These are phyloP conservation scores for Didymella arachidicola DNA, from an alignment of 2,329 filamentous ascomycete genomes.

Conservation along the genomic window DNA sequence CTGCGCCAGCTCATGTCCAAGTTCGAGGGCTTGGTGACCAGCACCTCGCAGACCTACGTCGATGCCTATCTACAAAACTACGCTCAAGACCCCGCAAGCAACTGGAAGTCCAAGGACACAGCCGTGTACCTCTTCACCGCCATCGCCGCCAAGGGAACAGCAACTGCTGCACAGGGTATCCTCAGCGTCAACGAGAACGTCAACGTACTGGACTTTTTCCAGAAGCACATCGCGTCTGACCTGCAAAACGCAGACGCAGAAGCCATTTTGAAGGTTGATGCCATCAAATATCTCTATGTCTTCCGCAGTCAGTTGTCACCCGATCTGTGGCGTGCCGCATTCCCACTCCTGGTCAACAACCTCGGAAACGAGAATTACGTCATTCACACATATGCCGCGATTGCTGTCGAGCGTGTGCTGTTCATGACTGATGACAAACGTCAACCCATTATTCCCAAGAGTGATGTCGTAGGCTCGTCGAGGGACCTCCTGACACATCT, in stretches of 20 bases:
- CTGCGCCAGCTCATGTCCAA: conserved; percentile 86
- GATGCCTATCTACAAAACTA: conserved; percentile 81
- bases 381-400: conserved; percentile 96
- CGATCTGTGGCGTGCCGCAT: conserved; percentile 88
- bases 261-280: conserved; percentile 93
- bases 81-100: conserved; percentile 67
- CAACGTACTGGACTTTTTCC: conserved; percentile 93
- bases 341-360: conserved; percentile 90
- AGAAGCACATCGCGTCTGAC: conserved; percentile 89
- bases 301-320: conserved; percentile 95
- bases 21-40: conserved; percentile 85
- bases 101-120: conserved; percentile 98
- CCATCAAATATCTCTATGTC: conserved; percentile 96
- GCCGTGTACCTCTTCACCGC: conserved; percentile 97
- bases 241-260: conserved; percentile 75
- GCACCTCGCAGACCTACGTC: conserved; percentile 86
- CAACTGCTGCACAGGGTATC: conserved; percentile 88
- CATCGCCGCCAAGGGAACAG: conserved; percentile 88
- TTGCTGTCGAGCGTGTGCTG: conserved; percentile 92
- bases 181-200: conserved; percentile 83
- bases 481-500: conserved; percentile 89
- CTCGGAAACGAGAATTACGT: conserved; percentile 91
- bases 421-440: conserved; percentile 80
- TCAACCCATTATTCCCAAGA: conserved; percentile 79
- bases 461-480: conserved; percentile 79